Conservation (phyloP, 352 stramenopile genomes). For the Globisporangium barbulae region DNA sequence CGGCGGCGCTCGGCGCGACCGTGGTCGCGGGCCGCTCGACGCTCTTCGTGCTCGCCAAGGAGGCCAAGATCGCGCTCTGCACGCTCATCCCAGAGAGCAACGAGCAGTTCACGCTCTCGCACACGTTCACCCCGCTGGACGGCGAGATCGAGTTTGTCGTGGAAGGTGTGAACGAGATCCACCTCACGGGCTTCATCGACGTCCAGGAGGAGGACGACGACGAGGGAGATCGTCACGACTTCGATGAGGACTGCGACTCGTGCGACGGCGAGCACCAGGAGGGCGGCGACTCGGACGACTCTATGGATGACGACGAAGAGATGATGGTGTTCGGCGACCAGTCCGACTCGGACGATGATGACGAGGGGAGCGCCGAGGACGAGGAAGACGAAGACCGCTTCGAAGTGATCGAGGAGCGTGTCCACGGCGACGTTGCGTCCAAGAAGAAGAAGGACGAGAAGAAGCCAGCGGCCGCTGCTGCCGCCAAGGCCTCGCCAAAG, state of each 20-base stretch:
- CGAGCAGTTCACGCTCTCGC: constrained; percentile 75
- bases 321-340: constrained; percentile 65
- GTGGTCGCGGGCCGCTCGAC: constrained; percentile 61
- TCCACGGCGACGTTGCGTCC: constrained; percentile 37
- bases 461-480: constrained; percentile 20
- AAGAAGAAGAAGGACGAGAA: constrained; percentile 32
- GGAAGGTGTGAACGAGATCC: constrained; percentile 73
- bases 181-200: constrained; percentile 81
- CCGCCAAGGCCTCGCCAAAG: constrained; percentile 21
- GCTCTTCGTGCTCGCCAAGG: constrained; percentile 67
- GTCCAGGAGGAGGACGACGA: constrained; percentile 73
- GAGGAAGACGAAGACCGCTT: constrained; percentile 49
- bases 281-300: constrained; percentile 26
- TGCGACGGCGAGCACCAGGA: constrained; percentile 32
- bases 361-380: constrained; percentile 45
- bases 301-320: constrained; percentile 45
- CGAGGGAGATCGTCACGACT: constrained; percentile 40
- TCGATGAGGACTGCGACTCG: constrained; percentile 20
- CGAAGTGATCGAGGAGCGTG: constrained; percentile 72
- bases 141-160: constrained; percentile 65
- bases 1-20: constrained; percentile 59
- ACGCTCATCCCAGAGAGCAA: constrained; percentile 54
- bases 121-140: constrained; percentile 77
- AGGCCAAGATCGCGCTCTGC: constrained; percentile 71
- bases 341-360: constrained; percentile 37